Conservation (phyloP, 768 basidiomycete species). For the Lyophyllum decastes region DNA sequence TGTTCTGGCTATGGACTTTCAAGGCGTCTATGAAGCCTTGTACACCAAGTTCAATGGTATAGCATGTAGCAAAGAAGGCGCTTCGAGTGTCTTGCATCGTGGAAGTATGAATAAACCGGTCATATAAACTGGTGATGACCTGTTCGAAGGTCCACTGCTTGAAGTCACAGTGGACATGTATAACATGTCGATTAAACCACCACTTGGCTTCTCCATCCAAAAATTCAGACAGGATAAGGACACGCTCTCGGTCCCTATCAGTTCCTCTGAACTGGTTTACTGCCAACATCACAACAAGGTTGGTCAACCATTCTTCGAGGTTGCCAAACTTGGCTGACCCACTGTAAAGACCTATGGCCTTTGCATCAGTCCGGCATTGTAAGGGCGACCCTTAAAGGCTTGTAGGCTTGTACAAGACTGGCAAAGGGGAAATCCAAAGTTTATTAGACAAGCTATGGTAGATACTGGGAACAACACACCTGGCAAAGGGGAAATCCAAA, state of each 20-base stretch:
- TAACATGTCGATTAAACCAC: not conserved
- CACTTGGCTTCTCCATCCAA: not conserved
- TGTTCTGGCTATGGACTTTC: not conserved
- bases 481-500: too few relatives aligned
- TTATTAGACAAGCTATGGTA: too few relatives aligned
- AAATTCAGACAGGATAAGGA: not conserved
- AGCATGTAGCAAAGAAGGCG: too few relatives aligned
- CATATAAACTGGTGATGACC: not conserved
- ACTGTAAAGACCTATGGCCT: too few relatives aligned
- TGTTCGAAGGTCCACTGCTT: not conserved
- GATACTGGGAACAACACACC: too few relatives aligned
- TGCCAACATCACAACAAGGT: not conserved
- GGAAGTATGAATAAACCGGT: not conserved
- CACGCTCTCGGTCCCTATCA: not conserved
- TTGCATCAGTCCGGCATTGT: not conserved
- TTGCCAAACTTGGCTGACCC: not conserved
- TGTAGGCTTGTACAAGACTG: too few relatives aligned
- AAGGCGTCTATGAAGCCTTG: not conserved
- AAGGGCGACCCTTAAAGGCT: too few relatives aligned
- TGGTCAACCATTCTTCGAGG: not conserved
- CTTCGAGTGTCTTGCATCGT: not conserved
- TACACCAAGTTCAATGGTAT: too few relatives aligned
- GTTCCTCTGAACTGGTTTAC: not conserved
- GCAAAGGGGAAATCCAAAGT: too few relatives aligned
- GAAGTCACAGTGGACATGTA: not conserved